Conservation (phyloP, 129 eudicot genomes). For the Tanacetum coccineum region DNA sequence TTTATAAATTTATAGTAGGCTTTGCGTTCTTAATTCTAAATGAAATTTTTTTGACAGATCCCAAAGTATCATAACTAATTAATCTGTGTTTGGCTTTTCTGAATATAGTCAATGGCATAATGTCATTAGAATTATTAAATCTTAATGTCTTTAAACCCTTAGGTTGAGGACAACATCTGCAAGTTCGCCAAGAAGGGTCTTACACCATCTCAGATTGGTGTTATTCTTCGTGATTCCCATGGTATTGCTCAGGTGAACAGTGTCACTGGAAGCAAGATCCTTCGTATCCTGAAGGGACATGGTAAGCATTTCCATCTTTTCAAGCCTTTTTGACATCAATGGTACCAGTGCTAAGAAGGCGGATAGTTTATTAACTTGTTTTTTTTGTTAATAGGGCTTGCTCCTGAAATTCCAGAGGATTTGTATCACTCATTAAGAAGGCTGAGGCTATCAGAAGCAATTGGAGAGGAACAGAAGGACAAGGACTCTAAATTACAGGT, state of each 20-base stretch:
- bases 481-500: conserved; percentile 63
- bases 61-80: no score
- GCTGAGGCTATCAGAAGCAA: conserved; percentile 68
- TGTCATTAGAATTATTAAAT: not conserved
- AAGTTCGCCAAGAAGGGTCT: conserved; percentile 37
- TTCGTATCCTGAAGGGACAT: conserved; percentile 59
- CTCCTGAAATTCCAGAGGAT: conserved; percentile 72
- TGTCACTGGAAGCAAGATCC: conserved; percentile 64
- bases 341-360: not conserved
- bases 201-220: conserved; percentile 39
- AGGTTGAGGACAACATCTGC: conserved; percentile 38
- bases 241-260: conserved; percentile 74
- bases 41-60: no score
- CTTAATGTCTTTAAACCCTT: not conserved
- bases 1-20: not conserved
- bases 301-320: conserved; percentile 31
- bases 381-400: conserved; percentile 37
- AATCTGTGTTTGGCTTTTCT: no score
- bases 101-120: no score
- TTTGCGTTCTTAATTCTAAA: not conserved
- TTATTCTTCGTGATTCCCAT: conserved; percentile 38
- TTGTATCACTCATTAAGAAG: conserved; percentile 61
- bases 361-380: no score
- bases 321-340: not conserved
- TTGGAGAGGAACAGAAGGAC: conserved; percentile 72